Evolutionary conservation across 2,329 filamentous ascomycete genomes (phyloP).

Genomic region (Ophiostoma ips): DNA sequence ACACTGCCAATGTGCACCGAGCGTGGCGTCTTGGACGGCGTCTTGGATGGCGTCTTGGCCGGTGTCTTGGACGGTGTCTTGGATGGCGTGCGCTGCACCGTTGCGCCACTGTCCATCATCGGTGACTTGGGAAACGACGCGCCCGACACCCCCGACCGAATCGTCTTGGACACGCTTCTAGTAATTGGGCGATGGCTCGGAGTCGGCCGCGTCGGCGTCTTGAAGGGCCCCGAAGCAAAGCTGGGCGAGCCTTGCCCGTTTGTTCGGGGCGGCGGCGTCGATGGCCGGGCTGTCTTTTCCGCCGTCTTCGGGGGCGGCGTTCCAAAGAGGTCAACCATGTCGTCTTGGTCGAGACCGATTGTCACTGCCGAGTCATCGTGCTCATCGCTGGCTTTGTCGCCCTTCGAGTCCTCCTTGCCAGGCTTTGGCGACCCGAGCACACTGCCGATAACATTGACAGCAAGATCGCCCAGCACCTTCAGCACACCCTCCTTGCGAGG

Average conservation of each 20-base stretch:
- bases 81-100: slow-evolving; percentile 34
- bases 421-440: slow-evolving; percentile 21
- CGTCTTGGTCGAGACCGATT: slow-evolving; percentile 21
- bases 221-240: slow-evolving; percentile 36
- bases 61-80: slow-evolving; percentile 36
- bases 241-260: slow-evolving; percentile 2
- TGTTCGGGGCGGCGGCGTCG: slow-evolving; percentile 36
- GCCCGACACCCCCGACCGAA: slow-evolving; percentile 27
- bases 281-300: slow-evolving; percentile 20
- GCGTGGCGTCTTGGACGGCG: slow-evolving; percentile 30
- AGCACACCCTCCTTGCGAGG: slow-evolving; percentile 51
- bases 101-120: slow-evolving; percentile 20
- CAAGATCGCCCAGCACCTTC: slow-evolving; percentile 46
- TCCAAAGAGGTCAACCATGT: slow-evolving; percentile 49
- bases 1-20: slow-evolving; percentile 20
- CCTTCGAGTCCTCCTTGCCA: slow-evolving; percentile 14
- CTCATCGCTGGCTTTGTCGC: slow-evolving; percentile 31
- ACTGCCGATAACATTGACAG: slow-evolving; percentile 32
- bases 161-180: slow-evolving; percentile 43
- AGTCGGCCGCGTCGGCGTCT: slow-evolving; percentile 49
- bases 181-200: slow-evolving; percentile 48
- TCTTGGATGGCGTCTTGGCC: slow-evolving; percentile 26
- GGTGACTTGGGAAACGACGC: slow-evolving; percentile 30
- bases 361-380: too few relatives aligned
- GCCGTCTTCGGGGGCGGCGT: slow-evolving; percentile 26